These are phyloP conservation scores for Leptographium galeiforme DNA, from an alignment of 2,329 filamentous ascomycete species.

Conservation along the genomic window DNA sequence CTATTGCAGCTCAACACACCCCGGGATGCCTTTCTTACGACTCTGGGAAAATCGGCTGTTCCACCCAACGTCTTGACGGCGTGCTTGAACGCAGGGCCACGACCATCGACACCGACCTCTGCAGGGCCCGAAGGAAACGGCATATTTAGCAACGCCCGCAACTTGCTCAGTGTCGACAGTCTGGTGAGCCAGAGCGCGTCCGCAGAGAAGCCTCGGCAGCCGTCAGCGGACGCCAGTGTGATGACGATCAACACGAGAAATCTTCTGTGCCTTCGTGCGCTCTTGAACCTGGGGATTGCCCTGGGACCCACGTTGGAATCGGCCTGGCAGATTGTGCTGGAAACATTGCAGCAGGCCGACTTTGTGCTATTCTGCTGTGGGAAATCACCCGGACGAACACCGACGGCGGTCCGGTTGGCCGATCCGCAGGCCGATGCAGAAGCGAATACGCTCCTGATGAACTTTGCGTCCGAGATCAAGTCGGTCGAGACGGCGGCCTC, in stretches of 20 bases:
- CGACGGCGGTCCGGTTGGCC: constrained; percentile 29
- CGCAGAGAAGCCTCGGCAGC: constrained; percentile 45
- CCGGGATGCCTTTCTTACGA: constrained; percentile 87
- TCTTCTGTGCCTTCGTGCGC: constrained; percentile 72
- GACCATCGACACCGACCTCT: constrained; percentile 27
- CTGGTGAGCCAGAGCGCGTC: constrained; percentile 45
- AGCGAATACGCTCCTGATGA: constrained; percentile 38
- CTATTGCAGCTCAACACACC: constrained; percentile 73
- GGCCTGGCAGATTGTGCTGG: constrained; percentile 83
- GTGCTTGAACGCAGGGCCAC: constrained; percentile 37
- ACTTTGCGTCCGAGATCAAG: constrained; percentile 67
- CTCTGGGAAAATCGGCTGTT: constrained; percentile 82
- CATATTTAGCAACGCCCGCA: constrained; percentile 59
- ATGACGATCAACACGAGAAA: constrained; percentile 72
- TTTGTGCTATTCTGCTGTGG: constrained; percentile 61
- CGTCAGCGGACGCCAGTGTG: constrained; percentile 38
- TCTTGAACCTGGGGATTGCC: constrained; percentile 92
- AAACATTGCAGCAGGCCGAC: constrained; percentile 86
- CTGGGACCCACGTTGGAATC: constrained; percentile 73
- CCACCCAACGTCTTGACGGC: constrained; percentile 63
- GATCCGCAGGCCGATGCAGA: constrained; percentile 39
- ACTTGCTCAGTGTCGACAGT: constrained; percentile 60
- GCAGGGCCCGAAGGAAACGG: constrained; percentile 27
- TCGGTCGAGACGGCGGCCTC: constrained; percentile 81
- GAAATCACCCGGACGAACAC: constrained; percentile 38